Evolutionary conservation across 805 yeast species (phyloP), one percentile per base, ranked within the genome.

Genomic region (Saturnispora zaruensis): DNA sequence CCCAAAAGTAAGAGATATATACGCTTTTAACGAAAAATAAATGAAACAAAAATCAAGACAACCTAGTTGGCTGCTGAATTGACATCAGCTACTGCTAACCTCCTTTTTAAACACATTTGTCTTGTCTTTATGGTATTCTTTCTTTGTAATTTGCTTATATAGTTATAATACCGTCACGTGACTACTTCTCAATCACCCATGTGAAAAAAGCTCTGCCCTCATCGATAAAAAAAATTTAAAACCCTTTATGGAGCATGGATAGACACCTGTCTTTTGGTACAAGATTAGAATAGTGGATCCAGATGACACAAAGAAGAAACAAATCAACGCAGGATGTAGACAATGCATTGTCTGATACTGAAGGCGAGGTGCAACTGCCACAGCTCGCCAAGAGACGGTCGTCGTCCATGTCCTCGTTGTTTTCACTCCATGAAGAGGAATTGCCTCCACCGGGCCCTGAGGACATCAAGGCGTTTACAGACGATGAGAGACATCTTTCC

Each of bases 401-500:
- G 2, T 64, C 68, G 3, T 64, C 68, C 7, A 52, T 65, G 55
- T 62, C 57, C 51, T 78, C 66, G 62, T 74, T 54, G 69, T 84
- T 56, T 66, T 80, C 60, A 69, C 81, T 54, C 61, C 76, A 45
- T 54, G 66, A 74, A 53, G 83, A 79, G 5, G 83, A 82, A 26
- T 70, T 84, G 56, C 90, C 88, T 9, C 82, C 86, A 42, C 91
- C 93, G 8, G 87, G 84, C 59, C 81, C 81, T 51, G 73, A 74
- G 16, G 95, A 91, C 65, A 82, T 87, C 60, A 74, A 77, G 53
- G 87, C 83, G 43, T 89, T 90, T 64, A 82, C 89, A 49, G 77
- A 81, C 36, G 98, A 91, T 66, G 76, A 76, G 44, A 76, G 95
- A 62, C 97, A 91, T 65, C 83, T 91, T 56, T 82, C 90, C 50